A percentile compares a stretch with the other conserved stretches of the same genome.
phyloP scores from a whole-genome alignment of 352 stramenopile genomes.

The Globisporangium irregulare region DNA sequence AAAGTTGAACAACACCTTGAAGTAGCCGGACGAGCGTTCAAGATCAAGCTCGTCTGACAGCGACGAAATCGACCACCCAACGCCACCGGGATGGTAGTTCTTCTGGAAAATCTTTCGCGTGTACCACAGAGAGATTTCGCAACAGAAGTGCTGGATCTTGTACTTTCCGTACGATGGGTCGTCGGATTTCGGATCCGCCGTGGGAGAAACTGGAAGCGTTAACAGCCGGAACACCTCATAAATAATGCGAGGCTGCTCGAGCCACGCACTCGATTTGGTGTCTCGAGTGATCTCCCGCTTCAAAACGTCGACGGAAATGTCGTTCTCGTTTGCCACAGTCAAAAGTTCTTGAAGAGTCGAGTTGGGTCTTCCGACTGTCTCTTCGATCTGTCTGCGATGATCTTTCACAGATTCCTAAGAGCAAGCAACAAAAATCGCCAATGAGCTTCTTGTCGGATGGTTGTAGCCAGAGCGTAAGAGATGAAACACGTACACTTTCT shows the following conservation, averaged over 20 bases:
- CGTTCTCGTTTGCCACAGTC: slow-evolving; percentile 54
- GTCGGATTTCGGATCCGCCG: slow-evolving; percentile 30
- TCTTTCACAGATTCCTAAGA: slow-evolving; percentile 81
- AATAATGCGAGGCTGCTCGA: slow-evolving; percentile 79
- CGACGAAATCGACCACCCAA: slow-evolving; percentile 32
- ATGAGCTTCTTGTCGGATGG: not conserved
- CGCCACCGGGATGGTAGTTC: slow-evolving; percentile 30
- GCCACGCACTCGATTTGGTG: slow-evolving; percentile 60
- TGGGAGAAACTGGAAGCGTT: slow-evolving; percentile 34
- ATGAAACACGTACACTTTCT: slow-evolving; percentile 59
- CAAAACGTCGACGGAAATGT: slow-evolving; percentile 72
- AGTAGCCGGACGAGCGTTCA: slow-evolving; percentile 48
- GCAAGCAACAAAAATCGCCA: not conserved
- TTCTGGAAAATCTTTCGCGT: slow-evolving; percentile 74
- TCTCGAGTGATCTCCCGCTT: slow-evolving; percentile 78
- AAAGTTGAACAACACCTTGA: slow-evolving; percentile 86
- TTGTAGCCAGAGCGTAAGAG: not conserved
- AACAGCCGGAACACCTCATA: slow-evolving; percentile 78
- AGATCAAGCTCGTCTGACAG: slow-evolving; percentile 48
- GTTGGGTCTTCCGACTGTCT: slow-evolving; percentile 57
- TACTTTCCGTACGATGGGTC: slow-evolving; percentile 82
- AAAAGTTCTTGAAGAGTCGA: slow-evolving; percentile 69
- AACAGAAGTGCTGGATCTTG: slow-evolving; percentile 83
- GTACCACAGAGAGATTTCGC: slow-evolving; percentile 77
- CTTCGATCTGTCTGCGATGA: slow-evolving; percentile 80